Percentiles rank a stretch among this genome's conserved stretches.
Conservation (phyloP, 805 yeast species). For the Candida dajiaensis region DNA sequence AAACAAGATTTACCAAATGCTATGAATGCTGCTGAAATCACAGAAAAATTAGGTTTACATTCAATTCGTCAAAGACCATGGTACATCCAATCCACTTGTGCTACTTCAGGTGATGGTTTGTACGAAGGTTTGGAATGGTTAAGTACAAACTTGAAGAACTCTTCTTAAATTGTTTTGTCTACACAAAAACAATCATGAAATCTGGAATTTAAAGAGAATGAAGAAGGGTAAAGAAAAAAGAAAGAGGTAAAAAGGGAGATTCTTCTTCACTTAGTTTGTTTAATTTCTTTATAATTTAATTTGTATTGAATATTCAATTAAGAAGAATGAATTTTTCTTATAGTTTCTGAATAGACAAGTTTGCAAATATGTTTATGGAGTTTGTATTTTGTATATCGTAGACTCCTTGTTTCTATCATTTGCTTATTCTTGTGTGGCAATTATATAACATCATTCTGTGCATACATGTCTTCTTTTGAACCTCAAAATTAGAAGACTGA, state of each 20-base stretch:
- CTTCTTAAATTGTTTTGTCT: constrained; percentile 27
- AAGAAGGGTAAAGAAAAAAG: neutral
- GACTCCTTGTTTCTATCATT: too few species aligned
- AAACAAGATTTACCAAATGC: constrained; percentile 99
- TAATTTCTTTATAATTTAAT: neutral
- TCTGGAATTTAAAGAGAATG: neutral
- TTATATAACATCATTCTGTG: too few species aligned
- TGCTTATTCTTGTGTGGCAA: too few species aligned
- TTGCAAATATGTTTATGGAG: neutral
- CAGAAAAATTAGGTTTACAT: constrained; percentile 94
- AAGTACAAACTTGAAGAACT: constrained; percentile 80
- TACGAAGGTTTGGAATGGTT: constrained; percentile 98
- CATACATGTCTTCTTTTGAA: too few species aligned
- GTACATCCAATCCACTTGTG: constrained; percentile 99
- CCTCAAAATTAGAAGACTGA: too few species aligned
- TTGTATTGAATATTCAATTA: neutral
- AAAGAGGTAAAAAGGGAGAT: neutral
- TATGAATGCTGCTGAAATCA: constrained; percentile 97
- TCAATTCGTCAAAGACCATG: constrained; percentile 98
- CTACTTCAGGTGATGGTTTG: constrained; percentile 98
- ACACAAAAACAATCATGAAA: neutral
- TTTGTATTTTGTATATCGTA: too few species aligned
- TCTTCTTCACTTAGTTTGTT: neutral
- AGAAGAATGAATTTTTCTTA: neutral
- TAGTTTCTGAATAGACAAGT: neutral